A percentile compares a stretch with the other conserved stretches of the same genome.
Conservation (phyloP, 306 rosid genomes). For the Potentilla sterilis region DNA sequence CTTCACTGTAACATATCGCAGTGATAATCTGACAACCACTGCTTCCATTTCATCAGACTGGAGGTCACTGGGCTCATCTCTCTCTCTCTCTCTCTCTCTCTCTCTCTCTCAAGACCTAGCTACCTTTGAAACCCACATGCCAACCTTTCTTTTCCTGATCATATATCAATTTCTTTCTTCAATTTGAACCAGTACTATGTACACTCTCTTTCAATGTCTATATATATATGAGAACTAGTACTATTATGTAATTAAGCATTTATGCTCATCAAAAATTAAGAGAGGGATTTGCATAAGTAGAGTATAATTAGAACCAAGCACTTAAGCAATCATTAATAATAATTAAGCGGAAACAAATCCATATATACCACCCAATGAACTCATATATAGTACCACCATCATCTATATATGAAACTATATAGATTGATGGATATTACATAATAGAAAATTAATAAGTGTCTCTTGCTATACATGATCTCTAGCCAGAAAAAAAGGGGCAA, state of each 20-base stretch:
- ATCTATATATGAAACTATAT: slow-evolving; percentile 49
- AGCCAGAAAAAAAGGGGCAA: slow-evolving; percentile 31
- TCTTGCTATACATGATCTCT: slow-evolving; percentile 71
- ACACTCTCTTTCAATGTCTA: not conserved
- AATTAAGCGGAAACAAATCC: not conserved
- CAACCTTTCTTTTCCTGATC: not conserved
- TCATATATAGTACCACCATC: slow-evolving; percentile 24
- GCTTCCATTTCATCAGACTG: slow-evolving; percentile 13
- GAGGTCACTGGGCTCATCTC: not conserved
- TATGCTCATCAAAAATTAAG: not conserved
- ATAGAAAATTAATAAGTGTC: slow-evolving; percentile 30
- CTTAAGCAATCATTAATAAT: not conserved
- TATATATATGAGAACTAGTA: not conserved
- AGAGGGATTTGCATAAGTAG: not conserved
- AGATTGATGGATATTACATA: slow-evolving; percentile 44
- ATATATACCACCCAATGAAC: slow-evolving; percentile 15
- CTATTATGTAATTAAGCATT: not conserved
- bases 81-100: not conserved
- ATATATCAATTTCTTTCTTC: slow-evolving; percentile 7
- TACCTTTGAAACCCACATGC: slow-evolving; percentile 3
- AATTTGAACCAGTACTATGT: not conserved
- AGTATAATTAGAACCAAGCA: not conserved
- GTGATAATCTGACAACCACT: slow-evolving; percentile 7
- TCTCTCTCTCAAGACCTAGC: not conserved
- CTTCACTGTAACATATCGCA: not conserved